These are phyloP conservation scores for Guillardia theta DNA, from an alignment of 78 protist species.

Conservation along the genomic window DNA sequence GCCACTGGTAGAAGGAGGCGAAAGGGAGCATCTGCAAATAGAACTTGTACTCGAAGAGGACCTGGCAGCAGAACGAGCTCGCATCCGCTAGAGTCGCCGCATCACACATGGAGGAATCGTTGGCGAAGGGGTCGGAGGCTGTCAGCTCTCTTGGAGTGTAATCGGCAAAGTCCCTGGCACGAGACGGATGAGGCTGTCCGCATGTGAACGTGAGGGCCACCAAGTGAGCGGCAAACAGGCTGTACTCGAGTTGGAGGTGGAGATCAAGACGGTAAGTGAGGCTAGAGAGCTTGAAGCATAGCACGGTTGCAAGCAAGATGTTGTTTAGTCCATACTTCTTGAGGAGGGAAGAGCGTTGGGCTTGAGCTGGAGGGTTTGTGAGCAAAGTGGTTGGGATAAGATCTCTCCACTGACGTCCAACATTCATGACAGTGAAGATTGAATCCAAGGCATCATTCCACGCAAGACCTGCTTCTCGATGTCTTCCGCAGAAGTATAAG, in stretches of 20 bases:
- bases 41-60: background rate
- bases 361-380: background rate
- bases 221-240: background rate
- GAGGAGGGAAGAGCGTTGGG: background rate
- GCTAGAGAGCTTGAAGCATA: background rate
- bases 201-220: background rate
- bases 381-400: background rate
- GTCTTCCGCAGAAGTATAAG: background rate
- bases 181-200: background rate
- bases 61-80: background rate
- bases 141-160: background rate
- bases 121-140: background rate
- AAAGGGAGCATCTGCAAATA: background rate
- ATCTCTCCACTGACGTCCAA: background rate
- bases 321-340: background rate
- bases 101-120: background rate
- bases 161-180: background rate
- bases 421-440: background rate
- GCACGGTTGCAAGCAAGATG: background rate
- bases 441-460: slow-evolving; percentile 1
- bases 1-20: background rate
- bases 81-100: background rate
- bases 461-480: background rate
- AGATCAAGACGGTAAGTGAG: background rate
- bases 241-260: background rate